Evolutionary conservation across 2,329 filamentous ascomycete genomes (phyloP).

Genomic region (Cladophialophora chaetospira): DNA sequence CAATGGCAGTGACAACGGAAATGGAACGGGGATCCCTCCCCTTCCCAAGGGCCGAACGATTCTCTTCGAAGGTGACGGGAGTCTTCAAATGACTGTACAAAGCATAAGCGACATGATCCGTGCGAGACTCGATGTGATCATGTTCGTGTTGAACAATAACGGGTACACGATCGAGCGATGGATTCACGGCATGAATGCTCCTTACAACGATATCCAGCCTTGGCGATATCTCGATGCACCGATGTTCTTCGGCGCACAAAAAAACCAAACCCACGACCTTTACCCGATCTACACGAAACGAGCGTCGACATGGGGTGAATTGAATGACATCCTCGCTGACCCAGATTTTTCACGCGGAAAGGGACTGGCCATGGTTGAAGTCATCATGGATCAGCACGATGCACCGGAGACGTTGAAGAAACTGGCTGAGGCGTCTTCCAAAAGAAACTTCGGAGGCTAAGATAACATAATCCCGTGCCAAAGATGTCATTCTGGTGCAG

Average conservation of each 20-base stretch:
- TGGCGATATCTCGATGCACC: conserved; percentile 56
- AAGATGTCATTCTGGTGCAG: too few species aligned
- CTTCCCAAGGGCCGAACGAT: conserved; percentile 33
- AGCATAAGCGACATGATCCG: conserved; percentile 65
- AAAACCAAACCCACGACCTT: too few species aligned
- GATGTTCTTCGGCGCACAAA: conserved; percentile 23
- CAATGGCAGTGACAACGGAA: background rate
- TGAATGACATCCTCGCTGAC: conserved; percentile 44
- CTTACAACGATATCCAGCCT: conserved; percentile 56
- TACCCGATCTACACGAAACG: conserved; percentile 42
- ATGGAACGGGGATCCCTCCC: background rate
- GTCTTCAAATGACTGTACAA: conserved; percentile 66
- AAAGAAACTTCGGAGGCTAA: too few species aligned
- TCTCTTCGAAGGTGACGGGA: conserved; percentile 62
- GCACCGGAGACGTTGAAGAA: conserved; percentile 30
- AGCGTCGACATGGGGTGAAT: conserved; percentile 50
- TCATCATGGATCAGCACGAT: conserved; percentile 43
- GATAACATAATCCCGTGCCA: too few species aligned
- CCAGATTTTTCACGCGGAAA: conserved; percentile 40
- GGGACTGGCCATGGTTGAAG: conserved; percentile 45
- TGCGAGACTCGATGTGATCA: conserved; percentile 52
- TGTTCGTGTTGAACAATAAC: conserved; percentile 84
- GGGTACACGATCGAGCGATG: conserved; percentile 70
- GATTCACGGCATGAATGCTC: conserved; percentile 56
- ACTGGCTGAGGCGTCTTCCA: background rate